Base-by-base conservation (phyloP, 306 rosid species). In the Vigna nakashimae region DNA sequence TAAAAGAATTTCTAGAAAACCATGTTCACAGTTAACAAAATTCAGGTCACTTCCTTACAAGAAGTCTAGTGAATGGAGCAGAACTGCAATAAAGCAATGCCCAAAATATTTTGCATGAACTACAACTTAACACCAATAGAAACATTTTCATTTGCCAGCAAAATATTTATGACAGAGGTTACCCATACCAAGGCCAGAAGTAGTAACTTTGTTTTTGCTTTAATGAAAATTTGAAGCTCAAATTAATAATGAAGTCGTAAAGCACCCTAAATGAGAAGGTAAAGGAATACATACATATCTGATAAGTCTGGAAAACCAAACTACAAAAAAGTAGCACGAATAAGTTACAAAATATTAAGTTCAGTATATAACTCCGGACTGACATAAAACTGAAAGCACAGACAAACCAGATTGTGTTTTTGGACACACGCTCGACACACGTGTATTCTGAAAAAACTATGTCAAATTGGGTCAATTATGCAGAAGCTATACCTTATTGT, bases 381-480 rank as follows among this genome's bases (percentile, higher is more conserved):
- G 34, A 66, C n/a, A 66, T 20, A 43, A 18, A 66, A 66, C 71
- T 42, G 71, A 66, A 42, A 66, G 9, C 36, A 18, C 74, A 73
- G 30, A 22, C 55, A 75, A n/a, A 58, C 76, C 6, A 30, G 1
- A 3, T 2, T 7, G 24, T 32, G 5, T 32, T 34, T 30, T 42
- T 62, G 14, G 68, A 32, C 22, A 62, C 67, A 62, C 45, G 5
- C n/a, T 42, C 67, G 32, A 60, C 16, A 16, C 6, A 10, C 67
- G 32, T n/a, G 6, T 59, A 59, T 26, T 13, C 8, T 28, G 65
- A 28, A 14, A 59, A 59, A 28, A 14, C n/a, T 4, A 36, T 36
- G 12, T 32, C 22, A 30, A 60, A 60, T 60, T 32, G 18, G 43
- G 68, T 62, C 46, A 62, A 62, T 32, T 62, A 62, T 1, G 13